These are phyloP conservation scores for Chaetomium sp. DNA, from an alignment of 2,329 filamentous ascomycete genomes.

Conservation along the genomic window DNA sequence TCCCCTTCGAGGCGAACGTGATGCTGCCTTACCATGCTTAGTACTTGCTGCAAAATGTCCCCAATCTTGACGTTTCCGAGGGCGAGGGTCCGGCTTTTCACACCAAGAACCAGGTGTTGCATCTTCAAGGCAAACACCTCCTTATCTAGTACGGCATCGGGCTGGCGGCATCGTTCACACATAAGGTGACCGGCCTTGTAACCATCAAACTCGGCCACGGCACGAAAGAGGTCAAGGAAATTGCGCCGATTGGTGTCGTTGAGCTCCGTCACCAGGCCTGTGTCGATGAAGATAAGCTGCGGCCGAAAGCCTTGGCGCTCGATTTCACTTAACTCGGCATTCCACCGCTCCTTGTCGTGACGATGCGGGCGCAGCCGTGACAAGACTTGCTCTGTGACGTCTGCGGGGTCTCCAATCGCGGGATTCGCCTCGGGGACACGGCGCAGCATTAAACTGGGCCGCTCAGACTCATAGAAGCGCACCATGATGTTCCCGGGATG, in stretches of 20 bases:
- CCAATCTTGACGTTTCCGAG: slow-evolving; percentile 94
- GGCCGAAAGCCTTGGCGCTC: slow-evolving; percentile 85
- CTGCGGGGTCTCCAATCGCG: slow-evolving; percentile 41
- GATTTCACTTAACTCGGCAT: slow-evolving; percentile 64
- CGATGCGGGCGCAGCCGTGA: slow-evolving; percentile 69
- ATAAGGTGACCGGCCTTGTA: slow-evolving; percentile 93
- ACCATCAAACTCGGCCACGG: slow-evolving; percentile 92
- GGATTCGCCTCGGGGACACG: slow-evolving; percentile 23
- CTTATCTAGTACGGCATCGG: slow-evolving; percentile 77
- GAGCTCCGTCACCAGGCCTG: slow-evolving; percentile 88
- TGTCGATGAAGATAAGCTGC: slow-evolving; percentile 96
- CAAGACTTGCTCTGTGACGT: slow-evolving; percentile 84
- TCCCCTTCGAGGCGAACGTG: slow-evolving; percentile 94
- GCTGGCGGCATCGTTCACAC: slow-evolving; percentile 91
- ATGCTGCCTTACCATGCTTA: slow-evolving; percentile 84
- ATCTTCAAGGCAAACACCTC: slow-evolving; percentile 93
- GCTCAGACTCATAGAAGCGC: slow-evolving; percentile 82
- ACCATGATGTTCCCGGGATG: slow-evolving; percentile 99
- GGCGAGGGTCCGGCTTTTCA: slow-evolving; percentile 86
- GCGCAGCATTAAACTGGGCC: slow-evolving; percentile 48
- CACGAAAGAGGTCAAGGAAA: slow-evolving; percentile 92
- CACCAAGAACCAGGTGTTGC: slow-evolving; percentile 88
- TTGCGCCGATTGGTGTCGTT: slow-evolving; percentile 81
- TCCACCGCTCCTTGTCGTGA: slow-evolving; percentile 63
- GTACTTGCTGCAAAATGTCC: slow-evolving; percentile 83